Base-by-base conservation (phyloP, 2,329 filamentous ascomycete genomes). In the Botryotinia narcissicola region DNA sequence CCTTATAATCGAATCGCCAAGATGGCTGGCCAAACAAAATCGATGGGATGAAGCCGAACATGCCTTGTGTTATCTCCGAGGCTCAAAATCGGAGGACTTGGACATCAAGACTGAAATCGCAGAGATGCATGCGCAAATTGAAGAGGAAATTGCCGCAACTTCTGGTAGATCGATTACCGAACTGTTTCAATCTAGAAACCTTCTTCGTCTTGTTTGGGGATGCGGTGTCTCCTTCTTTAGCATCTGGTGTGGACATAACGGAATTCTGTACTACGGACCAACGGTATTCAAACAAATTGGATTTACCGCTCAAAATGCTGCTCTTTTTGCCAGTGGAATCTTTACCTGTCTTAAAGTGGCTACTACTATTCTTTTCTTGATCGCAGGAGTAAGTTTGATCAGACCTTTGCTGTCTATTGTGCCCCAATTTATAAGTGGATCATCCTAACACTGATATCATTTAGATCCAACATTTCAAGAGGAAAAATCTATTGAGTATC, bases 1-100 rank as follows among this genome's bases (percentile, higher is more conserved):
- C 78, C 86, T 42, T 18, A 54, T 71, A 18, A 44, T 63, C 22
- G 86, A 90, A 72, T 90, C 87, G 1, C 89, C 89, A 4, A 84
- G 89, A 78, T 91, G 89, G 89, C 83, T 91, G 25, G 89, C 89
- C 25, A 86, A 86, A 76, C 86, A 90, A 42, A 87, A 89, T 72
- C 86, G 89, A 18, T 89, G 88, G 77, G 88, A 91, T 37, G 91
- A 90, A 81, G 88, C 82, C n/a, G 83, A 87, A 4, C 29, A 73
- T 12, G 77, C 83, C 73, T 86, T 94, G 75, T 82, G 84, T 32
- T 87, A 85, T 84, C 83, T 87, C 18, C 83, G 86, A 4, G 85
- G 85, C 6, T 63, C 60, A n/a, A 85, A 83, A 20, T 78, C 77
- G 1, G 75, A 80, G 8, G 78, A 81, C 29, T 32, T 71, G 44